Conservation (phyloP, 495 filamentous ascomycete genomes). For the Aspergillus baeticus region DNA sequence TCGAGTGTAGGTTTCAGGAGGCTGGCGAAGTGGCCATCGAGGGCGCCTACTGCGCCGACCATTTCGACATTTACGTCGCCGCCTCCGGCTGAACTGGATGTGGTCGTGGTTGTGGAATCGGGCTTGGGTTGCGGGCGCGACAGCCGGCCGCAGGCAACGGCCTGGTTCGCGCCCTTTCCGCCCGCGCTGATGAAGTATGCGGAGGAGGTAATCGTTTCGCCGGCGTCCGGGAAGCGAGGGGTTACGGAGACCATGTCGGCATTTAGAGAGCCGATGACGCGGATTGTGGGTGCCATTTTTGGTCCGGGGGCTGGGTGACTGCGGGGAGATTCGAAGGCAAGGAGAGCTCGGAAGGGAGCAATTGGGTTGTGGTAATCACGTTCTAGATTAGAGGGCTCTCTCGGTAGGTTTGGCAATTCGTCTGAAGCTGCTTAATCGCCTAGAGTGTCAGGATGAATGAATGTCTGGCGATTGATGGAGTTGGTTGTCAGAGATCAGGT, state of each 20-base stretch:
- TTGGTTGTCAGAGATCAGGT: too few relatives aligned
- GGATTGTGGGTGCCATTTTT: slow-evolving; percentile 56
- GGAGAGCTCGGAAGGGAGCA: too few relatives aligned
- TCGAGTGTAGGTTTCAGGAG: slow-evolving; percentile 46
- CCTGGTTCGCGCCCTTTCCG: slow-evolving; percentile 96
- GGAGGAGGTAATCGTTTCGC: slow-evolving; percentile 83
- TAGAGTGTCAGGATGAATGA: too few relatives aligned
- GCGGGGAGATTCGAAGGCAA: too few relatives aligned
- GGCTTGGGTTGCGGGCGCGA: slow-evolving; percentile 44
- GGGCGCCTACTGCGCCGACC: slow-evolving; percentile 75
- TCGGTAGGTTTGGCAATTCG: too few relatives aligned
- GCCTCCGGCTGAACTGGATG: slow-evolving; percentile 7
- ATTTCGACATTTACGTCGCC: slow-evolving; percentile 66
- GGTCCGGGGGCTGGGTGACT: neutral
- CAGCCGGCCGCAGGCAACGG: slow-evolving; percentile 71
- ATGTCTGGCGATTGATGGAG: too few relatives aligned
- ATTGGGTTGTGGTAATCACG: too few relatives aligned
- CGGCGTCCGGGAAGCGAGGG: slow-evolving; percentile 73
- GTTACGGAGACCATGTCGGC: slow-evolving; percentile 87
- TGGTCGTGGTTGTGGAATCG: slow-evolving; percentile 18
- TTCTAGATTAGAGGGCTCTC: too few relatives aligned
- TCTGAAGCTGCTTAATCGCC: too few relatives aligned
- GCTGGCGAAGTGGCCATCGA: slow-evolving; percentile 45
- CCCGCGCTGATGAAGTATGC: slow-evolving; percentile 78
- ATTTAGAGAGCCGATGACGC: slow-evolving; percentile 90